Conservation (phyloP, 2,329 filamentous ascomycete genomes). For the Ilyonectria destructans region DNA sequence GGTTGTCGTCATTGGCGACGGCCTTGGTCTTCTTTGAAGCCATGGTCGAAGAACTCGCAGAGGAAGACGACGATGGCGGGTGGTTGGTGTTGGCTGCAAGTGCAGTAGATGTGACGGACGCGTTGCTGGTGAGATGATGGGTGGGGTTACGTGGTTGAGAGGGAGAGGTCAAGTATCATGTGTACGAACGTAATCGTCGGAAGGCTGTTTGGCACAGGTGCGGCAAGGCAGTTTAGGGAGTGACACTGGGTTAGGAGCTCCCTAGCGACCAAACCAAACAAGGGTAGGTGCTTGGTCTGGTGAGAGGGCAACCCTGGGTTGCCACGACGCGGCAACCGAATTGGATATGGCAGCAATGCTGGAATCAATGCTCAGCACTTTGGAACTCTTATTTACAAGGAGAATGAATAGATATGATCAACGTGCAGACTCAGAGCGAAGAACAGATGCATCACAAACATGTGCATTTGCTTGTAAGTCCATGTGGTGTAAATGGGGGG, state of each 20-base stretch:
- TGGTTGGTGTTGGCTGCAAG: constrained; percentile 5
- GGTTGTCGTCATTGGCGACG: constrained; percentile 71
- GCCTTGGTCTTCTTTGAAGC: constrained; percentile 74
- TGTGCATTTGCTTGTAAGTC: constrained; percentile 10
- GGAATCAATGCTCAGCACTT: not conserved
- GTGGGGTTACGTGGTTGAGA: constrained; percentile 26
- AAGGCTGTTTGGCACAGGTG: constrained; percentile 43
- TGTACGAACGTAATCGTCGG: constrained; percentile 35
- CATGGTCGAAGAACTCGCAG: constrained; percentile 60
- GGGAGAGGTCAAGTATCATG: constrained; percentile 33
- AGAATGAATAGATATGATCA: not conserved
- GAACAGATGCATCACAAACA: not conserved
- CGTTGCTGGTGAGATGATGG: constrained; percentile 7
- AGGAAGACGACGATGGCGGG: constrained; percentile 23
- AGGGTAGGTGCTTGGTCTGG: constrained; percentile 32
- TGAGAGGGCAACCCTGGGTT: not conserved
- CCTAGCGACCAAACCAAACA: constrained; percentile 38
- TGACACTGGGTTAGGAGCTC: constrained; percentile 39
- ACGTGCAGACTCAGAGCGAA: not conserved
- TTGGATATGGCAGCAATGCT: not conserved
- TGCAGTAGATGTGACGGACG: not conserved
- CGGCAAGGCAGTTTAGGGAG: constrained; percentile 29
- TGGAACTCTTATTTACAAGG: not conserved
- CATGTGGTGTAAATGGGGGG: constrained; percentile 10
- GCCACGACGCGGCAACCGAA: not conserved